Evolutionary conservation across 805 yeast genomes (phyloP), one percentile per base, ranked within the genome.

Genomic region (Candida parachauliodes): DNA sequence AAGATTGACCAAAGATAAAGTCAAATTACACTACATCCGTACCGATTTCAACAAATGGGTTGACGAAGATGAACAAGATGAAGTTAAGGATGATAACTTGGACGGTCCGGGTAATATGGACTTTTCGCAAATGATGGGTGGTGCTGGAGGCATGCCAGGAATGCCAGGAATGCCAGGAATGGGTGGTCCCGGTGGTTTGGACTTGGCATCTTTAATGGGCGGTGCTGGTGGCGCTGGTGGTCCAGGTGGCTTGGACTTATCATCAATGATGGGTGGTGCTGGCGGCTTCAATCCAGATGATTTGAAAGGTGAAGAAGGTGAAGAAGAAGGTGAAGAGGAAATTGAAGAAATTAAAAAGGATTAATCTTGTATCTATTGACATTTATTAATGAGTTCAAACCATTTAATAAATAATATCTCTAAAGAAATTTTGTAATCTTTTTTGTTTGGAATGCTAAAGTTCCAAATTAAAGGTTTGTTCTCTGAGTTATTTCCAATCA

Each of bases 41-140:
- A 91, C 98, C 10, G 98, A 91, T 57, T 91, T 91, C 57, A 96
- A 89, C 68, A 86, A 82, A 62, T 91, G 98, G 98, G 95, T 86
- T 28, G 98, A 91, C 57, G 98, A 91, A 69, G 98, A 91, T 57
- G 98, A 91, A 65, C 98, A 91, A 65, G 88, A 87, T 28, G 89
- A 80, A 41, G 69, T 62, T 36, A 71, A 68, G 8, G 82, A 72
- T 28, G 73, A 64, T 17, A 50, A 57, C 37, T 23, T 41, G 54
- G 37, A 49, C n/a, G 59, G 56, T 40, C 37, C 45, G 3, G 48
- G 48, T 4, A 70, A 67, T 20, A 45, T 54, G 38, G 64, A 57
- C 8, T 48, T 53, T 49, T 60, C 60, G 17, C 69, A 62, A 22
- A 45, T 56, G 44, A 40, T 57, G 47, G 66, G 60, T 45, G 66